Evolutionary conservation across 148 eudicot species (phyloP).

Genomic region (Cornus controversa): DNA sequence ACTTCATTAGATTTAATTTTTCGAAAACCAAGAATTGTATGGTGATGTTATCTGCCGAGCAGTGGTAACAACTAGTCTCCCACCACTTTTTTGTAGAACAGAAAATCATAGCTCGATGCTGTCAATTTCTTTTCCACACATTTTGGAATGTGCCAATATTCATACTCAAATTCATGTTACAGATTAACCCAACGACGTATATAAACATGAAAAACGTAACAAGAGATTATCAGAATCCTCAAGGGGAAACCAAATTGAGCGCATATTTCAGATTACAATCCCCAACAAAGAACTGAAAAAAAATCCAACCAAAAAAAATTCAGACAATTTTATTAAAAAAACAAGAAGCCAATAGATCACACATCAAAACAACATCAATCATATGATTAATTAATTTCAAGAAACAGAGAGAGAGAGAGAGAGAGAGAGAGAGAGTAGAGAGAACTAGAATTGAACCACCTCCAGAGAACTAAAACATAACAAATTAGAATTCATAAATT

Average conservation of each 20-base stretch:
- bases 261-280: background rate
- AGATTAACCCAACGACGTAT: too few relatives aligned
- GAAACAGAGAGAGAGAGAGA: too few relatives aligned
- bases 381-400: too few relatives aligned
- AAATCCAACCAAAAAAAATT: too few relatives aligned
- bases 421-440: too few relatives aligned
- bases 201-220: too few relatives aligned
- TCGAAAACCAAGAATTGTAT: background rate
- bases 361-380: background rate
- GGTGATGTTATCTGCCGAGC: background rate
- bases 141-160: too few relatives aligned
- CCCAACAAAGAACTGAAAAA: background rate
- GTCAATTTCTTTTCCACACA: background rate
- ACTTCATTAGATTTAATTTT: background rate
- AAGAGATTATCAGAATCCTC: too few relatives aligned
- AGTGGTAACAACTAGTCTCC: background rate
- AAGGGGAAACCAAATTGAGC: background rate
- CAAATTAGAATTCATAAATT: background rate
- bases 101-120: too few relatives aligned
- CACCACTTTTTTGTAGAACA: background rate
- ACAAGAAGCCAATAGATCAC: background rate
- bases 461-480: conserved; percentile 48
- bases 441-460: conserved; percentile 44
- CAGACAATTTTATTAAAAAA: background rate
- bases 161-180: too few relatives aligned